Evolutionary conservation across 306 rosid species (phyloP), one percentile per base, ranked within the genome.

Genomic region (Pyrus bretschneideri): DNA sequence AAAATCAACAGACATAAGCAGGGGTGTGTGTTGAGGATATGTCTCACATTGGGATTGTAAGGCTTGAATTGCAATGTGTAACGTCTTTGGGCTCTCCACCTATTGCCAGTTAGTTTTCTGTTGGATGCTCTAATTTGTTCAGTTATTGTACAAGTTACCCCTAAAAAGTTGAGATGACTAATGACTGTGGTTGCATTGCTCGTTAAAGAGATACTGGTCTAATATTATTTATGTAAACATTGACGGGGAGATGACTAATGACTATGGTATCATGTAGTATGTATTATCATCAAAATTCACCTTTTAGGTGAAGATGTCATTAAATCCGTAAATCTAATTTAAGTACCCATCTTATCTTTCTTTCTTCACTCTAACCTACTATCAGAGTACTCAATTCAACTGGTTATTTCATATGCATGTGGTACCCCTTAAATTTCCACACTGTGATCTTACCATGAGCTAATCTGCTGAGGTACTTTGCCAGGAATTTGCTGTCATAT

Each of bases 401-500:
- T 45, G 17, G 17, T 70, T 58, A 4, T 58, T 59, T n/a, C n/a
- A 13, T 60, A 49, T 29, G 44, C 17, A 8, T 45, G 17, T 42
- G 42, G 49, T 67, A 42, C 69, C 64, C 45, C 63, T 27, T 11
- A 35, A 27, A 23, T 49, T 79, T 76, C 23, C 55, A 49, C 38
- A 40, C 58, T 30, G 3, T 42, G 52, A 42, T 45, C 22, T 69
- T 51, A 44, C 64, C 42, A 14, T 76, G 54, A 70, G 79, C 85
- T 84, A 33, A 85, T 73, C 21, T 71, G 25, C 78, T 76, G 69
- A 51, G 79, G 77, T 83, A 66, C 51, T 19, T 78, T 84, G 58
- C 65, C 92, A 95, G 98, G 83, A 89, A 89, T 89, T 83, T 95
- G 86, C 86, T 95, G 85, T 80, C 96, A 61, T 92, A 85, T 84